Evolutionary conservation across 345 rosid genomes (phyloP).

Genomic region (Hirschfeldia incana): DNA sequence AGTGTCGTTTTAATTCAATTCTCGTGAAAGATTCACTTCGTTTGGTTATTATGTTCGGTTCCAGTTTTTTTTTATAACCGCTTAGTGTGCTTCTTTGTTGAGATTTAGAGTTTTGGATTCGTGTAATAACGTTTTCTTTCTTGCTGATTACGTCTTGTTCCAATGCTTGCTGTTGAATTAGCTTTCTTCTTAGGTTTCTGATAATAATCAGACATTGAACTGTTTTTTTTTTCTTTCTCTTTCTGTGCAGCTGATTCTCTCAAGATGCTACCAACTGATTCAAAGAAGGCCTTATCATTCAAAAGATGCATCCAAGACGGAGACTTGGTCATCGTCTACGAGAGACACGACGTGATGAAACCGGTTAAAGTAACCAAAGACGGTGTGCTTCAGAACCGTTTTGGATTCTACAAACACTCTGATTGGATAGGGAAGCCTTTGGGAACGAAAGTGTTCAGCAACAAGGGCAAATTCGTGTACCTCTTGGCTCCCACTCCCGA

Average conservation of each 20-base stretch:
- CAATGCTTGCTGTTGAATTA: background rate
- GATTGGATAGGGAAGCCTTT: conserved; percentile 96
- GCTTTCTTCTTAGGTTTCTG: background rate
- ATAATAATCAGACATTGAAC: background rate
- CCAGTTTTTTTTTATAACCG: conserved; percentile 9
- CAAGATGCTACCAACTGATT: conserved; percentile 61
- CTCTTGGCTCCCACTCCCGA: conserved; percentile 89
- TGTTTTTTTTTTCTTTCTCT: background rate
- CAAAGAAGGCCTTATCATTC: conserved; percentile 59
- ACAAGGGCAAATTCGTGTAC: conserved; percentile 82
- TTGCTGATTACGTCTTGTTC: background rate
- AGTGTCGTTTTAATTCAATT: conserved; percentile 3
- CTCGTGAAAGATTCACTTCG: background rate
- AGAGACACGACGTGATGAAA: conserved; percentile 85
- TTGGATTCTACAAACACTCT: conserved; percentile 75
- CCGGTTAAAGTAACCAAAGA: conserved; percentile 63
- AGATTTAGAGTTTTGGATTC: background rate
- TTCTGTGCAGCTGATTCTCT: conserved; percentile 1
- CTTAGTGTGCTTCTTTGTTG: background rate
- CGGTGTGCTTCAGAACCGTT: conserved; percentile 80
- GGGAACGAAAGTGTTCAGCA: conserved; percentile 88
- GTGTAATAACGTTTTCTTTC: background rate
- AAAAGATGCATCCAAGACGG: conserved; percentile 57
- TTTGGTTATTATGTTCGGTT: conserved; percentile 10
- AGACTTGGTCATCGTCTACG: conserved; percentile 77